These are phyloP conservation scores for Bipolaris sorokiniana DNA, from an alignment of 2,329 filamentous ascomycete species.

Conservation along the genomic window DNA sequence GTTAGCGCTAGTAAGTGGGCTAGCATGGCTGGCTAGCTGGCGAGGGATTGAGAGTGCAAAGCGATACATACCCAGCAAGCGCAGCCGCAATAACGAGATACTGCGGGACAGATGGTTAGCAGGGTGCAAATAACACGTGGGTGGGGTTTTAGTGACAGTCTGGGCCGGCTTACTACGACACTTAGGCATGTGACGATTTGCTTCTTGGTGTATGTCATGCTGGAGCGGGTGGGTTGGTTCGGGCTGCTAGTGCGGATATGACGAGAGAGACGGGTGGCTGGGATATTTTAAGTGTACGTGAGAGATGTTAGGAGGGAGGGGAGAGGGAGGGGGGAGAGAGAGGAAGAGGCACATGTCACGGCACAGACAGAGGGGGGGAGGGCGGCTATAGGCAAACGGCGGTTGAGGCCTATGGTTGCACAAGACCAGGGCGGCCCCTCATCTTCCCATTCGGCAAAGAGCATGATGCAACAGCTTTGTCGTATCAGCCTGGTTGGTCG, in stretches of 20 bases:
- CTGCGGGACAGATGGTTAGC: constrained; percentile 30
- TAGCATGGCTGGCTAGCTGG: neutral
- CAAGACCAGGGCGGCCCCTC: neutral
- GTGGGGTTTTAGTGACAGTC: neutral
- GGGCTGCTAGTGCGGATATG: neutral
- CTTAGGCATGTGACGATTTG: constrained; percentile 50
- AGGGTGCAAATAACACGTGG: neutral
- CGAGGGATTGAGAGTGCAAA: neutral
- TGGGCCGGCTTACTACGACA: constrained; percentile 39
- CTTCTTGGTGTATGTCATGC: constrained; percentile 48
- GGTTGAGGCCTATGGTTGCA: constrained; percentile 2
- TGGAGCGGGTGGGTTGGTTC: constrained; percentile 1
- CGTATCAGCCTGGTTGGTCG: neutral
- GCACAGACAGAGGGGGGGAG: neutral
- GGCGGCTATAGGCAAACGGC: constrained; percentile 9
- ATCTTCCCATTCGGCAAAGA: too few relatives aligned
- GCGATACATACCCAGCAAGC: constrained; percentile 43
- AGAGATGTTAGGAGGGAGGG: neutral
- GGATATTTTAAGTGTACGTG: neutral
- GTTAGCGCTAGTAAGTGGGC: constrained; percentile 13
- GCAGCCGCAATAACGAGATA: constrained; percentile 51
- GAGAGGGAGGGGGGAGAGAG: neutral
- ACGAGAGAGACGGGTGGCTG: neutral
- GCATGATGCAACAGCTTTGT: neutral
- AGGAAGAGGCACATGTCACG: too few relatives aligned